Conservation (phyloP, 1,284 basidiomycete genomes). For the Apiotrichum brassicae region DNA sequence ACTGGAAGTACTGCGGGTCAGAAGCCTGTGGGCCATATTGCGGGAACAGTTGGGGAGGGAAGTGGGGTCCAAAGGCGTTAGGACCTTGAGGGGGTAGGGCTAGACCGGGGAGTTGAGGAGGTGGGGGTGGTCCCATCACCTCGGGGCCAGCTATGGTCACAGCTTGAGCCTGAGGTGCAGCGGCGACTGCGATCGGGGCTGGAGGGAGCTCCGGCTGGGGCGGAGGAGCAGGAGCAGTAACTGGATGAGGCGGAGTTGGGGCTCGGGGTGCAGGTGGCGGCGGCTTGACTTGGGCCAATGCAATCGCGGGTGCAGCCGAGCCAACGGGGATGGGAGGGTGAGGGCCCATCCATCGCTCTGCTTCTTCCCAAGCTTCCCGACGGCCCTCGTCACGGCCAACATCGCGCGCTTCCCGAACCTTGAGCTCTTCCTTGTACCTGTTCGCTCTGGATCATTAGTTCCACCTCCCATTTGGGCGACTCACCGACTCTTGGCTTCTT, state of each 20-base stretch:
- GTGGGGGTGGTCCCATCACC: not conserved
- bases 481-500: conserved; percentile 38
- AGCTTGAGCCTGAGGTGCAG: not conserved
- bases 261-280: not conserved
- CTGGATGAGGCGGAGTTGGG: too few relatives aligned
- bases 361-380: conserved; percentile 43
- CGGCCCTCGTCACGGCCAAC: conserved; percentile 41
- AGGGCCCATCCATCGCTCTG: conserved; percentile 32
- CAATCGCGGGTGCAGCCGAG: not conserved
- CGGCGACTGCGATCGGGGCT: conserved; percentile 2
- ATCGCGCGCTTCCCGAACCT: conserved; percentile 37
- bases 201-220: not conserved
- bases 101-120: not conserved
- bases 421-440: conserved; percentile 39
- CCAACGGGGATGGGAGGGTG: not conserved
- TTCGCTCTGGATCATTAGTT: conserved; percentile 22
- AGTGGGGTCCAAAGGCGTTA: not conserved
- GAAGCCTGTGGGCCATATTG: not conserved
- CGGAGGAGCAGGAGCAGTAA: too few relatives aligned
- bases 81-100: not conserved
- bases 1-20: not conserved
- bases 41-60: too few relatives aligned
- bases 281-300: not conserved
- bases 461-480: conserved; percentile 2
- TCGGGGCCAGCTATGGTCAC: not conserved